These are phyloP conservation scores for Rutstroemia sp. DNA, from an alignment of 2,329 filamentous ascomycete genomes.

Conservation along the genomic window DNA sequence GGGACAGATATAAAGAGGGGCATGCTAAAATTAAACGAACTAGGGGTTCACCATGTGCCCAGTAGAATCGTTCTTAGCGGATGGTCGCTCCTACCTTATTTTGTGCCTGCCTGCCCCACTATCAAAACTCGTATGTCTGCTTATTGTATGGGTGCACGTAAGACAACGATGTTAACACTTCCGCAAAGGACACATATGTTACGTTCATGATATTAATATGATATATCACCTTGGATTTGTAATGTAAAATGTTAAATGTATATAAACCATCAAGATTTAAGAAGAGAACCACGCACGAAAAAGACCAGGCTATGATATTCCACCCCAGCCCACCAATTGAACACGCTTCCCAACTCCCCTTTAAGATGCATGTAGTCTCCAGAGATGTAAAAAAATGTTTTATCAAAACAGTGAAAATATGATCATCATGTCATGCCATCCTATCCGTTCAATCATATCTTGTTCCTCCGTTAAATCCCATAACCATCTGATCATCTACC, in stretches of 20 bases:
- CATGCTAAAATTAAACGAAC: background rate
- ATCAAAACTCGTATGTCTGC: no score
- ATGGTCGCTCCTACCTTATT: no score
- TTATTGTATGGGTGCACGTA: no score
- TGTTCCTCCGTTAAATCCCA: background rate
- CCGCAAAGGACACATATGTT: no score
- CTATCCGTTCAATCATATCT: background rate
- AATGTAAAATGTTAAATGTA: background rate
- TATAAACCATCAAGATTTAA: background rate
- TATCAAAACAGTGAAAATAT: background rate
- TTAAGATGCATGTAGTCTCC: conserved; percentile 11
- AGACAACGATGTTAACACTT: no score
- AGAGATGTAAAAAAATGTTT: background rate
- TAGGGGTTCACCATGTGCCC: no score
- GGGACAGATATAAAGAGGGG: background rate
- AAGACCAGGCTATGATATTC: background rate
- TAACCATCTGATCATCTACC: conserved; percentile 42
- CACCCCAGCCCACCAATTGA: background rate
- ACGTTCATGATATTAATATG: no score
- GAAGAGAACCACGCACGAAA: background rate
- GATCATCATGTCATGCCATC: background rate
- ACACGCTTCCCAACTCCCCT: conserved; percentile 16
- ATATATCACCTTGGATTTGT: background rate
- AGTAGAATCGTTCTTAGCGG: no score
- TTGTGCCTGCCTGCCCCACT: no score